Evolutionary conservation across 179 eudicot genomes (phyloP).

Genomic region (Vitellaria paradoxa): DNA sequence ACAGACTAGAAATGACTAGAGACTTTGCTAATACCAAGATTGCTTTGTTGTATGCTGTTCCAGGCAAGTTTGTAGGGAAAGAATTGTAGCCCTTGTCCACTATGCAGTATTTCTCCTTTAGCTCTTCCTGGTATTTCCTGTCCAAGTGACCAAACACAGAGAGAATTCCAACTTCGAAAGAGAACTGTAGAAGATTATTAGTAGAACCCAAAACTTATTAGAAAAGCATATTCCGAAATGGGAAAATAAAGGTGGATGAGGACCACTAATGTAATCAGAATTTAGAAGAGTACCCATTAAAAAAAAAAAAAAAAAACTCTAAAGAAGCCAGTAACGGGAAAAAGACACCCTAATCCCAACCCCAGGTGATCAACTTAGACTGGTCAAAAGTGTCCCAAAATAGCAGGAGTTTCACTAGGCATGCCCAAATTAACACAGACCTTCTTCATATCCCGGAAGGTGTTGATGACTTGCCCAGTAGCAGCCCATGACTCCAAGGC

Average conservation of each 20-base stretch:
- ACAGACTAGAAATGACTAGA: not conserved
- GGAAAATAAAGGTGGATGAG: not conserved
- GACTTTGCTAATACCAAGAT: slow-evolving; percentile 34
- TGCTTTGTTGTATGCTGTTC: slow-evolving; percentile 58
- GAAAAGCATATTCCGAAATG: not conserved
- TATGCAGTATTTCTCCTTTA: slow-evolving; percentile 47
- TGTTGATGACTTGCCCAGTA: slow-evolving; percentile 33
- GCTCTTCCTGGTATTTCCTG: slow-evolving; percentile 29
- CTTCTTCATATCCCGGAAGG: slow-evolving; percentile 62
- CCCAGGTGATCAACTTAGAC: not conserved
- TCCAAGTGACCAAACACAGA: slow-evolving; percentile 51
- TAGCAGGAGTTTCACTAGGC: not conserved
- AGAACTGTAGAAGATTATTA: slow-evolving; percentile 34
- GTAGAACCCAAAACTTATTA: slow-evolving; percentile 1
- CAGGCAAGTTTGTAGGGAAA: slow-evolving; percentile 54
- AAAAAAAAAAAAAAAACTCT: not conserved
- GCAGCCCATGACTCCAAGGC: slow-evolving; percentile 40
- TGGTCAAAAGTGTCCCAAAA: not conserved
- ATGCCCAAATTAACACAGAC: slow-evolving; percentile 17
- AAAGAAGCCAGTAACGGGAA: not conserved
- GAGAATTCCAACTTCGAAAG: slow-evolving; percentile 63
- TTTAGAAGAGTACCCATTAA: not conserved
- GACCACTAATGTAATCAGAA: not conserved
- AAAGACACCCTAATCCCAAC: not conserved
- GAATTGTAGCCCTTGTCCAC: slow-evolving; percentile 67